Conservation (phyloP, 495 filamentous ascomycete species). For the Halenospora varia region DNA sequence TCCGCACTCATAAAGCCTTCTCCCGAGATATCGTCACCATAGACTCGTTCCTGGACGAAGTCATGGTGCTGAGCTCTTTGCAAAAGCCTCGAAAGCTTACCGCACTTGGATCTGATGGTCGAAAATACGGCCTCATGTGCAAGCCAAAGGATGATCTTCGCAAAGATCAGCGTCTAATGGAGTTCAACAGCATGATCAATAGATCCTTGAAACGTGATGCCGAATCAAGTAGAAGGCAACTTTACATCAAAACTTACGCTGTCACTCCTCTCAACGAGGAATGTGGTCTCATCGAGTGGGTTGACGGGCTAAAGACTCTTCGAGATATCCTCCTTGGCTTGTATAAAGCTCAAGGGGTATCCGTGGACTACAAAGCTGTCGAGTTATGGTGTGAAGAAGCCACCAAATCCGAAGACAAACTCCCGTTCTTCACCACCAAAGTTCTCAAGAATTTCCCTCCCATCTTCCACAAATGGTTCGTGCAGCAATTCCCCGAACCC, state of each 20-base stretch:
- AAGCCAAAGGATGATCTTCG: slow-evolving; percentile 98
- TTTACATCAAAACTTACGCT: slow-evolving; percentile 92
- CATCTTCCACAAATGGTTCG: slow-evolving; percentile 90
- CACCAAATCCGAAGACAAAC: slow-evolving; percentile 36
- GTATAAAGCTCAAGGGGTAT: slow-evolving; percentile 67
- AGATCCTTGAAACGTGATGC: slow-evolving; percentile 85
- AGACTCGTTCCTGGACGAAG: slow-evolving; percentile 71
- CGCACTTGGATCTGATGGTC: slow-evolving; percentile 83
- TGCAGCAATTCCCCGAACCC: slow-evolving; percentile 89
- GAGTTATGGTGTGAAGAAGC: slow-evolving; percentile 45
- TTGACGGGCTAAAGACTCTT: slow-evolving; percentile 91
- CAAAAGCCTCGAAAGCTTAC: slow-evolving; percentile 90
- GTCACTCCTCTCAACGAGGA: slow-evolving; percentile 97
- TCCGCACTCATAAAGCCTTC: slow-evolving; percentile 79
- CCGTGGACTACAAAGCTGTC: slow-evolving; percentile 44
- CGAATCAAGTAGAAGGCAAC: slow-evolving; percentile 75
- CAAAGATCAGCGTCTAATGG: slow-evolving; percentile 97
- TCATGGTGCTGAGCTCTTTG: slow-evolving; percentile 83
- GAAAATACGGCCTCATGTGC: slow-evolving; percentile 82
- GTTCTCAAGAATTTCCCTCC: slow-evolving; percentile 68
- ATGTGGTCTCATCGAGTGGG: slow-evolving; percentile 97
- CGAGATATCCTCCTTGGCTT: slow-evolving; percentile 82
- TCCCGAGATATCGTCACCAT: slow-evolving; percentile 55
- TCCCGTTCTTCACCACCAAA: slow-evolving; percentile 63
- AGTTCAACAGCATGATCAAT: slow-evolving; percentile 98